Evolutionary conservation across 1,139 yeast species (phyloP).

Genomic region (Yamadazyma membranifaciens): DNA sequence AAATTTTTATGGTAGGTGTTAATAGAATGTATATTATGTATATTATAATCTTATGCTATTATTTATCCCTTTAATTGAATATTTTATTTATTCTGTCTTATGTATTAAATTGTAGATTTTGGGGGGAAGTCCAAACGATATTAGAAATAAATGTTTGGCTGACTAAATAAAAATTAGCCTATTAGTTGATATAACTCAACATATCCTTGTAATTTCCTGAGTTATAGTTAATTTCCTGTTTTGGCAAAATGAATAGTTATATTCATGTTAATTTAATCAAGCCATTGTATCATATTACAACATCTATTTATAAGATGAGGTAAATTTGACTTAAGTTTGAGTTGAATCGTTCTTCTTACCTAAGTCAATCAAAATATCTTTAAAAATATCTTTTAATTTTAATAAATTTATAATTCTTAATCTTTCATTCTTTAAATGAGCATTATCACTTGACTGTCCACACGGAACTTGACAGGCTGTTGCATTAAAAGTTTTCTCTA

Average conservation of each 20-base stretch:
- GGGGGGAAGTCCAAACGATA: too few relatives aligned
- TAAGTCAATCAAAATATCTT: slow-evolving; percentile 48
- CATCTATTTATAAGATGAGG: too few relatives aligned
- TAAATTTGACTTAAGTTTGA: too few relatives aligned
- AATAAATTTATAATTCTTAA: slow-evolving; percentile 74
- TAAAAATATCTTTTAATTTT: slow-evolving; percentile 66
- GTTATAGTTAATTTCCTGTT: too few relatives aligned
- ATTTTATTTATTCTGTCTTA: background rate
- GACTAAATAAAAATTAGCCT: too few relatives aligned
- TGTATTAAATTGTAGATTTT: too few relatives aligned
- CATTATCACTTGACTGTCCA: slow-evolving; percentile 93
- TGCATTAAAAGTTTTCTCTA: slow-evolving; percentile 80
- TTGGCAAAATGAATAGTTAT: too few relatives aligned
- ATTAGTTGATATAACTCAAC: too few relatives aligned
- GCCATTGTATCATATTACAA: too few relatives aligned
- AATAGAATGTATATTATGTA: background rate
- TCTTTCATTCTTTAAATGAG: slow-evolving; percentile 87
- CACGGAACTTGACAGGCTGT: slow-evolving; percentile 96
- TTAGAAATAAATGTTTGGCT: too few relatives aligned
- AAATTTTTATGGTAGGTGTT: background rate
- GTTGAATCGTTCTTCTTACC: slow-evolving; percentile 11
- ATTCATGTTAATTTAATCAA: too few relatives aligned
- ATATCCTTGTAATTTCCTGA: too few relatives aligned
- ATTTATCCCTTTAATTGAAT: background rate
- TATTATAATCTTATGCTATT: background rate